These are phyloP conservation scores for Ilex aquifolium DNA, from an alignment of 257 asterid species.

Conservation along the genomic window DNA sequence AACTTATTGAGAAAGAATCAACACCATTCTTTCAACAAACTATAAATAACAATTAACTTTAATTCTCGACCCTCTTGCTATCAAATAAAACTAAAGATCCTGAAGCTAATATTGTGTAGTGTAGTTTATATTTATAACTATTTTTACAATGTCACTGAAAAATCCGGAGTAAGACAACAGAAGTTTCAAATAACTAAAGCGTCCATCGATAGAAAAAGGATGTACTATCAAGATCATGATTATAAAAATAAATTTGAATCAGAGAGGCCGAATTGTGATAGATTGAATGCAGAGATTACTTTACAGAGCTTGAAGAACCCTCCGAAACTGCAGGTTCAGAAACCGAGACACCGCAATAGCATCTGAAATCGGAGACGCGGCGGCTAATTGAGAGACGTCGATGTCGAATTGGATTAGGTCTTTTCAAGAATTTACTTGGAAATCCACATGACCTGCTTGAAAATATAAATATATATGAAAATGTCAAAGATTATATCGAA, in stretches of 20 bases:
- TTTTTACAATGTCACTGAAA: too few species aligned
- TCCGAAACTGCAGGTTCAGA: slow-evolving; percentile 51
- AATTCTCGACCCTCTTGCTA: background rate
- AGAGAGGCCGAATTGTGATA: too few species aligned
- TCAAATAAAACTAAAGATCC: too few species aligned
- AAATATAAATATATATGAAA: background rate
- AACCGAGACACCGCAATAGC: slow-evolving; percentile 48
- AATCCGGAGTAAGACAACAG: too few species aligned
- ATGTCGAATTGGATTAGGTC: slow-evolving; percentile 21
- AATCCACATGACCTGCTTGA: slow-evolving; percentile 35
- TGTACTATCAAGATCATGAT: background rate
- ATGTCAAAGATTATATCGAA: background rate
- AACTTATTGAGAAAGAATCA: slow-evolving; percentile 1
- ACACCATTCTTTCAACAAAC: background rate
- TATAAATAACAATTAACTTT: background rate
- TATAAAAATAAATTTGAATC: background rate
- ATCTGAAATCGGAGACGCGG: slow-evolving; percentile 24
- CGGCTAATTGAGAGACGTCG: slow-evolving; percentile 19
- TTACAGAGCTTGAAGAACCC: slow-evolving; percentile 41
- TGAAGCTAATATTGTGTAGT: too few species aligned
- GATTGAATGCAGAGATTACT: slow-evolving; percentile 22
- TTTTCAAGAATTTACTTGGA: slow-evolving; percentile 30
- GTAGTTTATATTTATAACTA: too few species aligned
- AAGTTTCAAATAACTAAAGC: too few species aligned
- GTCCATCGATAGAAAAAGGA: too few species aligned